Evolutionary conservation across 176 grass and related monocot species (phyloP), one percentile per base, ranked within the genome.

Genomic region (Oryza punctata): DNA sequence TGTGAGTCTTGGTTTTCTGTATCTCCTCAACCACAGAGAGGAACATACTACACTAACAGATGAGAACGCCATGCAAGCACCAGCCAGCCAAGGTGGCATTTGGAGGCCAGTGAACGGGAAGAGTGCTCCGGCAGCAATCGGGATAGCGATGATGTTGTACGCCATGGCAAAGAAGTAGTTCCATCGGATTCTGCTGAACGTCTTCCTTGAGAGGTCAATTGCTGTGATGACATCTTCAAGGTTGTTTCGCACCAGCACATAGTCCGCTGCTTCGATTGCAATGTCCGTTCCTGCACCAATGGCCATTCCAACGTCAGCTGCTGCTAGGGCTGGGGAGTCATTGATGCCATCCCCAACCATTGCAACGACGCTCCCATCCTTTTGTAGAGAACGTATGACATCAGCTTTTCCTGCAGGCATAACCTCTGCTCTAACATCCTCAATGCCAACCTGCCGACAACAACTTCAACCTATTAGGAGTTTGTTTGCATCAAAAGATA

Each of bases 171-270:
- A 96, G 84, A 96, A 92, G 82, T 96, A 96, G 78, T 96, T 96
- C 94, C 82, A 92, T 33, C 91, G 80, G 73, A 96, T 96, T 29
- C 94, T 76, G 59, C 72, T 71, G 86, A 96, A 96, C 1, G 94
- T 91, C 80, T 96, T 96, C 83, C 92, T 81, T 9, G 95, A 97
- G 80, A 97, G 92, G 26, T 97, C 95, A 16, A 97, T 97, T 7
- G 95, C 95, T 3, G 95, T 97, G 73, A 97, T 97, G 35, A 97
- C 92, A 41, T 97, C 95, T 83, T 97, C 92, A 19, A 97, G 90
- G 86, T 88, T 94, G 69, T 91, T 94, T 65, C 88, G 84, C 47
- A 97, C 92, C 73, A 96, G 69, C 85, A 96, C 94, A 14, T 91
- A 92, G 78, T 96, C 94, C 1, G 94, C 94, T 8, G 94, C 93